Conservation (phyloP, 768 basidiomycete genomes). For the Hydnum rufescens region DNA sequence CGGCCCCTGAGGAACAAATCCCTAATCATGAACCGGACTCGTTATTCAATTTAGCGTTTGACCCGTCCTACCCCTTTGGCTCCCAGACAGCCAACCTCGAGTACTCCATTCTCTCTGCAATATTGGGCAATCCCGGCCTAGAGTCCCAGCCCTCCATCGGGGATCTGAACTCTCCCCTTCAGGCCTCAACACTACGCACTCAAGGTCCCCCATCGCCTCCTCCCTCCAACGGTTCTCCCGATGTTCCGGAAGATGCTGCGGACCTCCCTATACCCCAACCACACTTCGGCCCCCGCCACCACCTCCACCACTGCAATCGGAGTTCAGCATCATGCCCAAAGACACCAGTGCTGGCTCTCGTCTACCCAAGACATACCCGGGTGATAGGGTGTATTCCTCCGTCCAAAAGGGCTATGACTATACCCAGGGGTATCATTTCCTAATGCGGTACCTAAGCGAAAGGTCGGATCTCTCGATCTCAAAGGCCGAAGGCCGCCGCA, state of each 20-base stretch:
- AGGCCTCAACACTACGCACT: neutral
- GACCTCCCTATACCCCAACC: neutral
- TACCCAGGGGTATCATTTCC: constrained; percentile 87
- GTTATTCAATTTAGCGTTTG: constrained; percentile 42
- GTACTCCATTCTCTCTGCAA: constrained; percentile 83
- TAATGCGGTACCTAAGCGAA: constrained; percentile 78
- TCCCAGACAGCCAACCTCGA: constrained; percentile 87
- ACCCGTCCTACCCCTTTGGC: constrained; percentile 47
- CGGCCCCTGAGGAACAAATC: too few species aligned
- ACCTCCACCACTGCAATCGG: neutral
- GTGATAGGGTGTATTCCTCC: constrained; percentile 34
- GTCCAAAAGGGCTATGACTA: constrained; percentile 74
- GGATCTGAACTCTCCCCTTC: neutral
- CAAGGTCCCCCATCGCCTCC: neutral
- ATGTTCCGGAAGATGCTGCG: neutral
- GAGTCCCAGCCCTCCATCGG: constrained; percentile 5
- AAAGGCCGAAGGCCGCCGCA: too few species aligned
- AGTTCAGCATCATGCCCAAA: neutral
- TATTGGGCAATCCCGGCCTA: constrained; percentile 47
- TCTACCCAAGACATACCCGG: neutral
- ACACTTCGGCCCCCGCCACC: neutral
- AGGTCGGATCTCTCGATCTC: constrained; percentile 23
- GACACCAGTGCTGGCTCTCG: too few species aligned
- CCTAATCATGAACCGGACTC: too few species aligned
- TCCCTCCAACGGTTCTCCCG: neutral